Evolutionary conservation across 176 grass and related monocot genomes (phyloP).

Genomic region (Phoenix dactylifera): DNA sequence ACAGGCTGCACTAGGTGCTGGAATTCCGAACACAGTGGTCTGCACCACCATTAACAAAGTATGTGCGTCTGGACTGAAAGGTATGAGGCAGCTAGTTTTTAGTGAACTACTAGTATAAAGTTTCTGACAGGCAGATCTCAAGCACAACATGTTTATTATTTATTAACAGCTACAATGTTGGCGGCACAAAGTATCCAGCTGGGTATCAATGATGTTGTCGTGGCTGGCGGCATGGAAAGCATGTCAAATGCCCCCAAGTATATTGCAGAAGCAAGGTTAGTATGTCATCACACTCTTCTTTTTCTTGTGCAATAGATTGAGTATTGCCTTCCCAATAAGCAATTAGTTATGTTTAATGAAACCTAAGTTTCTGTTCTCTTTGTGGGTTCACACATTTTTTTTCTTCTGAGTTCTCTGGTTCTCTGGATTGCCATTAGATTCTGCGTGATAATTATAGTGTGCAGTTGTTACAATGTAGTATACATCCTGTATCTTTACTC

Average conservation of each 20-base stretch:
- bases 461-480: no score
- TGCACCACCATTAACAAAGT: slow-evolving; percentile 88
- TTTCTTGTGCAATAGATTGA: no score
- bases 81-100: slow-evolving; percentile 13
- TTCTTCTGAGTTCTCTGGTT: no score
- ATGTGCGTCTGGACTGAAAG: slow-evolving; percentile 92
- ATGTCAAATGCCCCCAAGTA: slow-evolving; percentile 99
- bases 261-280: slow-evolving; percentile 74
- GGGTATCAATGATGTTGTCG: slow-evolving; percentile 82
- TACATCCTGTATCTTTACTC: no score
- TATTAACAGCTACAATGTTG: slow-evolving; percentile 64
- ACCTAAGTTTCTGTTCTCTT: no score
- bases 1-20: slow-evolving; percentile 79
- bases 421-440: no score
- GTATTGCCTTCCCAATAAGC: no score
- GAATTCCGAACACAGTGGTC: slow-evolving; percentile 80
- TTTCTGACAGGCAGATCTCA: neutral
- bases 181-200: slow-evolving; percentile 77
- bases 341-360: no score
- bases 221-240: slow-evolving; percentile 96
- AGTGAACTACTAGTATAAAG: neutral
- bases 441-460: no score
- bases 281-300: neutral
- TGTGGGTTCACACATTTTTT: no score
- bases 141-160: neutral